phyloP scores from a whole-genome alignment of 495 filamentous ascomycete species.

The Aspergillus campestris region DNA sequence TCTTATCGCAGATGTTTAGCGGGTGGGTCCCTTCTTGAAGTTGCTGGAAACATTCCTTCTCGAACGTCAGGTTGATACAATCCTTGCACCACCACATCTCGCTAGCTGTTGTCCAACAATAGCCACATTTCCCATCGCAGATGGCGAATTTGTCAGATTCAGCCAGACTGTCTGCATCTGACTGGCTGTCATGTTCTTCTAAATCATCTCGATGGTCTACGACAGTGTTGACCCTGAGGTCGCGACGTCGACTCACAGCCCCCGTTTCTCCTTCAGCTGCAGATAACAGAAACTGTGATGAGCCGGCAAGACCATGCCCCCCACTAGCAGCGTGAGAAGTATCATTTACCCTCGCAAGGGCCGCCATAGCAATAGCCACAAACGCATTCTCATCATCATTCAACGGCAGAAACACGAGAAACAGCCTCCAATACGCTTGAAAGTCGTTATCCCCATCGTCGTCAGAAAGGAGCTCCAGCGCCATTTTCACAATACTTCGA shows the following conservation, averaged over 20 bases:
- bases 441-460: constrained; percentile 36
- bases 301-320: neutral
- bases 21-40: constrained; percentile 18
- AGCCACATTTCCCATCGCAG: constrained; percentile 19
- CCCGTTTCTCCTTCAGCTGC: neutral
- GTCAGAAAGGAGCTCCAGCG: constrained; percentile 34
- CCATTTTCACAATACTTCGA: constrained; percentile 21
- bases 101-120: constrained; percentile 14
- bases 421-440: constrained; percentile 23
- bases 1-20: constrained; percentile 22
- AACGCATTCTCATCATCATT: constrained; percentile 16
- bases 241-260: too few relatives aligned
- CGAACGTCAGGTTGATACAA: constrained; percentile 25
- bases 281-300: neutral
- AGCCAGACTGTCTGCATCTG: too few relatives aligned
- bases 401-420: constrained; percentile 16
- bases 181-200: too few relatives aligned
- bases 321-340: too few relatives aligned
- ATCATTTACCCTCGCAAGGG: constrained; percentile 4
- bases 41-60: constrained; percentile 19
- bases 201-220: too few relatives aligned
- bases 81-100: constrained; percentile 29
- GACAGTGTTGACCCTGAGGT: too few relatives aligned
- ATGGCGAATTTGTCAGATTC: constrained; percentile 6
- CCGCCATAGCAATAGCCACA: constrained; percentile 14